Percentiles rank a stretch among this genome's conserved stretches.
phyloP scores from a whole-genome alignment of 257 asterid genomes.

The Solanum okadae region DNA sequence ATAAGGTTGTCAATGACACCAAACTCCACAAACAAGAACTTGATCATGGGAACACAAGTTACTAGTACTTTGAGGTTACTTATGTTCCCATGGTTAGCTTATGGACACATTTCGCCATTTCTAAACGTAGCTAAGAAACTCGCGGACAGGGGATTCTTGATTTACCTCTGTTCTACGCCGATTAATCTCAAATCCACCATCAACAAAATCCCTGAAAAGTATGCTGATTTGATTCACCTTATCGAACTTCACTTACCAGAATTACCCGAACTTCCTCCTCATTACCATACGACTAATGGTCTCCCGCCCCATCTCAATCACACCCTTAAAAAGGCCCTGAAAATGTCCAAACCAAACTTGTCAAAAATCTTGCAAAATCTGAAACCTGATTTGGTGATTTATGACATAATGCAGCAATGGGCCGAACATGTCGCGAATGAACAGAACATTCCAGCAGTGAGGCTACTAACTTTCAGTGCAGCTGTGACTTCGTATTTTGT shows the following conservation, averaged over 20 bases:
- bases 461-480: constrained; percentile 22
- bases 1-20: not conserved
- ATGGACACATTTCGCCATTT: constrained; percentile 48
- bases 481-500: constrained; percentile 6
- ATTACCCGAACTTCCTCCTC: constrained; percentile 34
- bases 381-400: too few relatives aligned
- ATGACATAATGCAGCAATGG: too few relatives aligned
- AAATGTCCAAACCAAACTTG: too few relatives aligned
- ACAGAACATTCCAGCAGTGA: not conserved
- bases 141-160: constrained; percentile 6
- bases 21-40: not conserved
- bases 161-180: constrained; percentile 31
- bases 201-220: constrained; percentile 5
- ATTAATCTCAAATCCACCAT: constrained; percentile 27
- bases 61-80: constrained; percentile 2
- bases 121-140: constrained; percentile 38
- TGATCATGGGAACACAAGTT: constrained; percentile 7
- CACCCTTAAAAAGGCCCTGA: too few relatives aligned
- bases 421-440: too few relatives aligned
- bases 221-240: constrained; percentile 14
- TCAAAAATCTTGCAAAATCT: too few relatives aligned
- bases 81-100: constrained; percentile 48
- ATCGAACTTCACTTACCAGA: constrained; percentile 26
- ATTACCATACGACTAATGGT: constrained; percentile 38
- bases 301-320: constrained; percentile 19